Evolutionary conservation across 2,329 filamentous ascomycete genomes (phyloP), one percentile per base, ranked within the genome.

Genomic region (Aspergillus pseudotamarii): DNA sequence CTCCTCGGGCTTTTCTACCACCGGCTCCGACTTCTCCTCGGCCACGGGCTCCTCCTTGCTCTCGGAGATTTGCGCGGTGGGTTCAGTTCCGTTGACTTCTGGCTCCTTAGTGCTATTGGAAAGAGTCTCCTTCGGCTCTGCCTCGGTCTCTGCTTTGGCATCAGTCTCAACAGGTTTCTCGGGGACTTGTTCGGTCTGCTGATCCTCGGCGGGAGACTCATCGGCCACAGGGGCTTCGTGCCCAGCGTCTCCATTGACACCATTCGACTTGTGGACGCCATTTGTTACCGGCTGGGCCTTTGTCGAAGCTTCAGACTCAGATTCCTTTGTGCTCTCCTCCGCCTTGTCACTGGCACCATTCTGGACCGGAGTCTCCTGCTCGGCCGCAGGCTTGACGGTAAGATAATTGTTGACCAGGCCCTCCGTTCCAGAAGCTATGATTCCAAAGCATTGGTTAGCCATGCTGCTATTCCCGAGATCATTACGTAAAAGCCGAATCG

Each of bases 351-450:
- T 58, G 26, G 48, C 60, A 1, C 61, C 62, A 32, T 69, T 64
- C 32, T 66, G 64, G 21, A 62, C 56, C 26, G 54, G 32, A 19
- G 58, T 57, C 34, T 66, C 58, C 28, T 66, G 59, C 46, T 59
- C 54, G 34, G 60, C 48, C 58, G 64, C 38, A 10, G 63, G 26
- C 19, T 60, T 63, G 28, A 69, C 66, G 53, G 51, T 53, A 60
- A 71, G 62, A 19, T 63, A 46, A 51, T 69, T 72, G 58, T 68
- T 71, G 57, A 66, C 61, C 50, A 67, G 66, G 12, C 69, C 74
- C 55, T 71, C 62, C 16, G 72, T 68, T 51, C 69, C 70, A 6
- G 68, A 58, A 34, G 59, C 72, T 74, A 59, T n/a, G 46, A 45
- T 36, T 23, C 50, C 32, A 32, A 32, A 10, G 21, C 12, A 59